These are phyloP conservation scores for Termitomyces sp. DNA, from an alignment of 768 basidiomycete genomes.

Conservation along the genomic window DNA sequence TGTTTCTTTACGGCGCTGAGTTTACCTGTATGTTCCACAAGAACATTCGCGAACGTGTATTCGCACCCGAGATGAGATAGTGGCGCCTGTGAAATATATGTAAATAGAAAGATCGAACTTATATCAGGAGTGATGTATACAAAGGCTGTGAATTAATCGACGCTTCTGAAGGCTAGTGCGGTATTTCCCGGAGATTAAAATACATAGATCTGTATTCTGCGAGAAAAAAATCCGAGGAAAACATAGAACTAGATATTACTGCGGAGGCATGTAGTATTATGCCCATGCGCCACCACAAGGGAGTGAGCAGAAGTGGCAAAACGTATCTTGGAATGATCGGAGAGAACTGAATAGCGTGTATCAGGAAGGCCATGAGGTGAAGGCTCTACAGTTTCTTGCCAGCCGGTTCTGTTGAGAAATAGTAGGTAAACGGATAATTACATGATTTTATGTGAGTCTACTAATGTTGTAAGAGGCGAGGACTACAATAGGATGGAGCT, in stretches of 20 bases:
- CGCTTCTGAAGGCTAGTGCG: neutral
- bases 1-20: neutral
- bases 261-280: neutral
- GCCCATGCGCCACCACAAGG: neutral
- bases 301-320: neutral
- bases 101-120: neutral
- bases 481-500: neutral
- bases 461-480: neutral
- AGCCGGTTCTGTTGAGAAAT: neutral
- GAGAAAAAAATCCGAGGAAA: neutral
- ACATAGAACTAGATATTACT: neutral
- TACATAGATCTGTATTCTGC: neutral
- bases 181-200: neutral
- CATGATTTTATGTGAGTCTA: neutral
- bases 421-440: too few relatives aligned
- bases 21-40: neutral
- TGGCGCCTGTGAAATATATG: neutral
- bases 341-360: neutral
- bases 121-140: neutral
- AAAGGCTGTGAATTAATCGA: neutral
- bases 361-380: neutral
- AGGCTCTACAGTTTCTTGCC: neutral
- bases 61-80: neutral
- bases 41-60: neutral
- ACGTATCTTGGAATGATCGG: neutral